Evolutionary conservation across 208 protist genomes (phyloP).

Genomic region (Blastocrithidia nonstop): DNA sequence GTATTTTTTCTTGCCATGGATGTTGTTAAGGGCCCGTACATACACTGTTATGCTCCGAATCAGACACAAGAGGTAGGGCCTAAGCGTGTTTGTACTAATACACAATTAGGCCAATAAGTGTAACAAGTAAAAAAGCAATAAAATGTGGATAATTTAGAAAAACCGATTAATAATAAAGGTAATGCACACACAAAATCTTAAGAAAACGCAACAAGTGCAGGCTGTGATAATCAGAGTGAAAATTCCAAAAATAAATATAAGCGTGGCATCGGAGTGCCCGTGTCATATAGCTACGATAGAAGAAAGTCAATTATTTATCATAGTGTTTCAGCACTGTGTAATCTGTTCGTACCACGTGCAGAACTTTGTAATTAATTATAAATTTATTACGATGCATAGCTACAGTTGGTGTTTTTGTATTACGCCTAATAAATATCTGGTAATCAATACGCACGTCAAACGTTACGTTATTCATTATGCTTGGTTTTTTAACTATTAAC

Average conservation of each 20-base stretch:
- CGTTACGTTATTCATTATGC: conserved; percentile 69
- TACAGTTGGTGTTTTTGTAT: conserved; percentile 54
- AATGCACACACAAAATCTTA: no score
- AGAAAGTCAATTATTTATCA: conserved; percentile 3
- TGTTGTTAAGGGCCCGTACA: conserved; percentile 67
- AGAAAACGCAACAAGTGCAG: no score
- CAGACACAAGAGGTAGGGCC: no score
- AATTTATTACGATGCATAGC: conserved; percentile 51
- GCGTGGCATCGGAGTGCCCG: no score
- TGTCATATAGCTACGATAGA: no score
- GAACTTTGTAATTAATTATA: conserved; percentile 69
- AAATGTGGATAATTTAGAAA: no score
- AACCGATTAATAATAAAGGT: no score
- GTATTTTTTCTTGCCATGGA: conserved; percentile 68
- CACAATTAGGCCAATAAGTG: no score
- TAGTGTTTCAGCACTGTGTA: conserved; percentile 23
- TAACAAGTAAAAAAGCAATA: no score
- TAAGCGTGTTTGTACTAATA: no score
- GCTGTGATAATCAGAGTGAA: no score
- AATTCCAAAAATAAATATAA: no score
- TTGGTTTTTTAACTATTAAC: conserved; percentile 48
- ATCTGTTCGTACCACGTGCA: conserved; percentile 63
- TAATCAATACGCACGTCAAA: conserved; percentile 67
- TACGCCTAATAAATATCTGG: conserved; percentile 73
- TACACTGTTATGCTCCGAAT: conserved; percentile 51